Base-by-base conservation (phyloP, 495 filamentous ascomycete species). In the Podospora comata region DNA sequence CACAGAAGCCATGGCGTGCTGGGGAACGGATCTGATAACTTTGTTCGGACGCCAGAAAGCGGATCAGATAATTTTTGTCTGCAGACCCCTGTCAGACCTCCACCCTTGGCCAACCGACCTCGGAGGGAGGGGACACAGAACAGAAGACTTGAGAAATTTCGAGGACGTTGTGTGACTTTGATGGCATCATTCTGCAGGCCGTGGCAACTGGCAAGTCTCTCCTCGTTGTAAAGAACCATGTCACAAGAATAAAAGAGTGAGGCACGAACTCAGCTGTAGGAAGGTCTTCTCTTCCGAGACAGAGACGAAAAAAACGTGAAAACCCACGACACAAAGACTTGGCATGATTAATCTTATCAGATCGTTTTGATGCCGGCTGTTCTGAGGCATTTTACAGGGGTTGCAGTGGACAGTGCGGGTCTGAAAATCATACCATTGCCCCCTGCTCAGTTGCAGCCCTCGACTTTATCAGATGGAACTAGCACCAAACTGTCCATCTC, bases 1-100 rank as follows among this genome's bases (percentile, higher is more conserved):
- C 27, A 65, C 44, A 62, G 70, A 71, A 58, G 55, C 55, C 55
- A 70, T 72, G 70, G 70, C 69, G 67, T 67, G 62, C 70, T 74
- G 69, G 68, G 75, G 48, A 68, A 73, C 80, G 80, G 81, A 83
- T 83, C 81, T 73, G 81, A 83, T 83, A 83, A 83, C 80, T 79
- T 79, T 81, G 78, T 72, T 75, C 67, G 75, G 75, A 76, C 75
- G 70, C 66, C 65, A 64, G 58, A 57, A 65, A 67, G 70, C 74
- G 77, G 76, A 80, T 80, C 79, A 77, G 78, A 79, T 79, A 79
- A 79, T 71, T 75, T 72, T 73, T 67, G 56, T 26, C 27, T 54
- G n/a, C 68, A 19, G 39, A 34, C 65, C 66, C 64, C 23, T 61
- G 67, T 48, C 56, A 30, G 23, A 19, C n/a, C 55, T 58, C 55